phyloP scores from a whole-genome alignment of 306 rosid species.

The Vigna angularis region DNA sequence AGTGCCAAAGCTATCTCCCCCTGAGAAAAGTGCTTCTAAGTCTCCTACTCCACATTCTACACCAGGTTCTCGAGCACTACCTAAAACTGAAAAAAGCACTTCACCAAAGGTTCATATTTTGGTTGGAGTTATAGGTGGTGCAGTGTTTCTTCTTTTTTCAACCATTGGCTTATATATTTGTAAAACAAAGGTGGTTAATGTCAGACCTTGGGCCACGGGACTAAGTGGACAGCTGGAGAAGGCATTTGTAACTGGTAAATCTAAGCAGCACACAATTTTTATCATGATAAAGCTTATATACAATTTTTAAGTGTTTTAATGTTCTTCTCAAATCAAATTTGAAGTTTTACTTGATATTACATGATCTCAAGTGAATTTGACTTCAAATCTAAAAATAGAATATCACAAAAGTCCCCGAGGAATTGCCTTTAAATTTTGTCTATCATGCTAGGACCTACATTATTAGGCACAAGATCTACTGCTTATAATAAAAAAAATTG shows the following conservation, averaged over 20 bases:
- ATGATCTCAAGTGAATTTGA: too few species aligned
- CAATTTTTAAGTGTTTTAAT: neutral
- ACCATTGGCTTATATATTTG: constrained; percentile 56
- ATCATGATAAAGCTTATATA: neutral
- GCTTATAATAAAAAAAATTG: neutral
- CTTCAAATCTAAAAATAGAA: neutral
- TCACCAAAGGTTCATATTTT: constrained; percentile 38
- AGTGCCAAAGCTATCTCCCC: neutral
- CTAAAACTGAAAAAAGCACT: neutral
- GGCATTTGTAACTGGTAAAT: constrained; percentile 86
- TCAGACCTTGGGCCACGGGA: constrained; percentile 89
- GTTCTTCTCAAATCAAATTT: neutral
- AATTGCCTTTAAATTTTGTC: neutral
- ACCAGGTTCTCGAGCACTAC: neutral
- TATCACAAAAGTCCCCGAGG: neutral
- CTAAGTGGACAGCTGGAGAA: constrained; percentile 97
- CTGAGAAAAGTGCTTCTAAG: neutral
- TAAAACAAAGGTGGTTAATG: constrained; percentile 63
- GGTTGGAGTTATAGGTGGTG: constrained; percentile 64
- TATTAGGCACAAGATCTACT: neutral
- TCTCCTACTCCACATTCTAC: constrained; percentile 39
- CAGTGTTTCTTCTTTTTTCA: constrained; percentile 46
- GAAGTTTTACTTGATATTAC: neutral
- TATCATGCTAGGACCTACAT: neutral
- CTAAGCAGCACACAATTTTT: constrained; percentile 6